phyloP scores from a whole-genome alignment of 768 basidiomycete genomes.

The Rubroboletus pulcherrimus region DNA sequence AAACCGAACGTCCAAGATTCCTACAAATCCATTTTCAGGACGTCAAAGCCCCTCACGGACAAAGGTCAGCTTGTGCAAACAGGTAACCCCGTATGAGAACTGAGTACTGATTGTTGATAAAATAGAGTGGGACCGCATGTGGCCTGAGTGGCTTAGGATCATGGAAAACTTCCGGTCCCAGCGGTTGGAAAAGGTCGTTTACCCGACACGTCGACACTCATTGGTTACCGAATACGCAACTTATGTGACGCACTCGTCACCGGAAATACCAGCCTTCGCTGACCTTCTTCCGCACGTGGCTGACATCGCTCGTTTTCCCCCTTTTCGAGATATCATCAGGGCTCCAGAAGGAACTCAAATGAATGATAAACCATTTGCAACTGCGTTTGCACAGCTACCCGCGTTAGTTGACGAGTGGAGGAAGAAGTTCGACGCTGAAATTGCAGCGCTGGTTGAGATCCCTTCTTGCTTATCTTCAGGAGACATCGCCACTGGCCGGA shows the following conservation, averaged over 20 bases:
- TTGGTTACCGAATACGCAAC: background rate
- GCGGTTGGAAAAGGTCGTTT: background rate
- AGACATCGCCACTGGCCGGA: background rate
- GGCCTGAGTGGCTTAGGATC: background rate
- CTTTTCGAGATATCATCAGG: background rate
- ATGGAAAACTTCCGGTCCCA: background rate
- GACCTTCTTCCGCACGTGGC: background rate
- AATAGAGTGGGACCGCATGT: background rate
- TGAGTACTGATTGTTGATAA: background rate
- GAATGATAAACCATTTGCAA: background rate
- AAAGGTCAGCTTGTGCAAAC: background rate
- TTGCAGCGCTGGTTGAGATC: slow-evolving; percentile 1
- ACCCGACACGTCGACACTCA: background rate
- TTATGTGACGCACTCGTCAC: background rate
- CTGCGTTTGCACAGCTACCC: slow-evolving; percentile 11
- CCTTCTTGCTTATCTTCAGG: background rate
- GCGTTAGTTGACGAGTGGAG: slow-evolving; percentile 5
- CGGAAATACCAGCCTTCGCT: background rate
- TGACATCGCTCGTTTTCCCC: background rate
- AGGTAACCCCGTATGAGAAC: background rate
- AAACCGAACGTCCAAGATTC: background rate
- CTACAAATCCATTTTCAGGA: background rate
- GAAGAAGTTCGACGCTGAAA: slow-evolving; percentile 2
- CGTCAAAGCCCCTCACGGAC: background rate
- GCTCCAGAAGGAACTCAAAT: background rate